These are phyloP conservation scores for Colletotrichum zoysiae DNA, from an alignment of 2,329 filamentous ascomycete species.

Conservation along the genomic window DNA sequence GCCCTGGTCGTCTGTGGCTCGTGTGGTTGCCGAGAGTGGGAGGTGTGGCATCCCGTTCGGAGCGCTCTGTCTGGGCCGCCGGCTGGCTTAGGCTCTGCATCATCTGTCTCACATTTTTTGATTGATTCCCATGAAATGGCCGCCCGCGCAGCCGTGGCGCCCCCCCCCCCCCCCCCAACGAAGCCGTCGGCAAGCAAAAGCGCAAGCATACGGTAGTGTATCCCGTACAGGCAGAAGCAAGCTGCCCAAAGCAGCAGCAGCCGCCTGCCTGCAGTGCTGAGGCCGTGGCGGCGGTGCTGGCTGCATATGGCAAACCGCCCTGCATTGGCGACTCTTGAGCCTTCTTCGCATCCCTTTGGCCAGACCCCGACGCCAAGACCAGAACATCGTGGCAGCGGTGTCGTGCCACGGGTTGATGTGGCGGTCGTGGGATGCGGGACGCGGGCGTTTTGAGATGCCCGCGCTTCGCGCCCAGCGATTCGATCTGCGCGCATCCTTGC, in stretches of 20 bases:
- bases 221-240: not conserved
- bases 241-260: conserved; percentile 1
- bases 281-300: conserved; percentile 13
- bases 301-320: conserved; percentile 15
- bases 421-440: conserved; percentile 22
- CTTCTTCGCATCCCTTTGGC: conserved; percentile 9
- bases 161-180: not conserved
- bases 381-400: conserved; percentile 31
- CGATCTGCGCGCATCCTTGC: conserved; percentile 31
- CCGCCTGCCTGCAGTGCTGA: conserved; percentile 22
- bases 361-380: conserved; percentile 26
- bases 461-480: conserved; percentile 36
- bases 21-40: conserved; percentile 24
- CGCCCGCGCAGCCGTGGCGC: conserved; percentile 27
- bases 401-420: conserved; percentile 19
- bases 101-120: conserved; percentile 38
- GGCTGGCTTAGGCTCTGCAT: conserved; percentile 38
- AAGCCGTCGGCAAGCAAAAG: conserved; percentile 11
- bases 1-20: conserved; percentile 33
- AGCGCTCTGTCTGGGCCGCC: conserved; percentile 27
- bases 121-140: conserved; percentile 39
- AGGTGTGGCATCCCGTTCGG: conserved; percentile 27
- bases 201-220: conserved; percentile 7
- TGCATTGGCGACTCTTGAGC: conserved; percentile 17
- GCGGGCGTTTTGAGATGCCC: conserved; percentile 38